Conservation (phyloP, 257 asterid species). For the Penstemon eatonii region DNA sequence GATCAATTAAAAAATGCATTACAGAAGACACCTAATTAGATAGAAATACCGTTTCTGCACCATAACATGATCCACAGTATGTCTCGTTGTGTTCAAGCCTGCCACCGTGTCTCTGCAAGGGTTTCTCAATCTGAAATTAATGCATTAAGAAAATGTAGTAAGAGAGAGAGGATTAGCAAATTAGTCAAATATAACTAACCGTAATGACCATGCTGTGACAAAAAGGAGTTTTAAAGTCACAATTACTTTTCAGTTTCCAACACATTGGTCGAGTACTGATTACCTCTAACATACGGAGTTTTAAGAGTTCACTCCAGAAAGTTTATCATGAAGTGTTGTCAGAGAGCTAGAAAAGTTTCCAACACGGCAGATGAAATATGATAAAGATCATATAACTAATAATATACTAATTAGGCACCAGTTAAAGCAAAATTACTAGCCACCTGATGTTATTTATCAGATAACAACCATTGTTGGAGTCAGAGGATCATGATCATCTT, state of each 20-base stretch:
- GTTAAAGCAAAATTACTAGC: slow-evolving; percentile 12
- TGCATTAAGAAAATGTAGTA: slow-evolving; percentile 20
- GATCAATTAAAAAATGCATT: slow-evolving; percentile 7
- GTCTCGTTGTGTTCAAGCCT: slow-evolving; percentile 93
- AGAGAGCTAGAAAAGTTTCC: neutral
- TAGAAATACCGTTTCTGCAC: slow-evolving; percentile 82
- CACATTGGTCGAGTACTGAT: neutral
- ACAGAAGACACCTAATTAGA: slow-evolving; percentile 22
- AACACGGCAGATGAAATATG: neutral
- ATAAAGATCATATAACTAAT: slow-evolving; percentile 7
- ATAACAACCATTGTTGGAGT: neutral
- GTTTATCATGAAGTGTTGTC: neutral
- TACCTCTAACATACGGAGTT: slow-evolving; percentile 4
- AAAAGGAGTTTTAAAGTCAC: neutral
- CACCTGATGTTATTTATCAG: slow-evolving; percentile 4
- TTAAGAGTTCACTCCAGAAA: slow-evolving; percentile 8
- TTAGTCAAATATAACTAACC: slow-evolving; percentile 10
- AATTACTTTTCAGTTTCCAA: too few relatives aligned
- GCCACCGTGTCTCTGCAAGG: slow-evolving; percentile 96
- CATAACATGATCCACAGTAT: slow-evolving; percentile 96
- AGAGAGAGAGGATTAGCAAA: slow-evolving; percentile 20
- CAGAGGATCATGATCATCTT: neutral
- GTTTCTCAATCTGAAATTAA: slow-evolving; percentile 81
- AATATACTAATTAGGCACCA: slow-evolving; percentile 9
- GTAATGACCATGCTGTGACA: slow-evolving; percentile 3